phyloP scores from a whole-genome alignment of 2,329 filamentous ascomycete genomes.

The Calonectria naviculata region DNA sequence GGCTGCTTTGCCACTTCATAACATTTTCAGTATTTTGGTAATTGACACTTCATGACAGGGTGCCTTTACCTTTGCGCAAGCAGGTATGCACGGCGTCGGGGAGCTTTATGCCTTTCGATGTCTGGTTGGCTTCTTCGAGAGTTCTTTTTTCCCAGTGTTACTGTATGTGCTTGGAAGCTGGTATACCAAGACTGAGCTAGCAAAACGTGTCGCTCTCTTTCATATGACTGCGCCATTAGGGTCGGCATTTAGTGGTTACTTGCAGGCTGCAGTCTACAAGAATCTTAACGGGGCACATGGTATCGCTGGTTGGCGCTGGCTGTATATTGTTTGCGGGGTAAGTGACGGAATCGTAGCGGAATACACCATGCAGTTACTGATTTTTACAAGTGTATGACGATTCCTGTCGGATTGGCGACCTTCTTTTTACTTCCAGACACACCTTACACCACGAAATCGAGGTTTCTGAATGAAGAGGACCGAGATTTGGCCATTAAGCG shows the following conservation, averaged over 20 bases:
- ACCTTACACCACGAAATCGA: background rate
- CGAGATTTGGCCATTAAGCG: background rate
- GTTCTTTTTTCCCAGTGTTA: slow-evolving; percentile 16
- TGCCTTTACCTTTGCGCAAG: background rate
- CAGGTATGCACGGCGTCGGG: background rate
- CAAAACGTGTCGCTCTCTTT: slow-evolving; percentile 18
- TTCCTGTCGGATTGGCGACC: background rate
- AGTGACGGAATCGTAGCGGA: background rate
- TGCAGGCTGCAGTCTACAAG: slow-evolving; percentile 6
- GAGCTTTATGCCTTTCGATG: slow-evolving; percentile 17
- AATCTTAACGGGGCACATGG: slow-evolving; percentile 2
- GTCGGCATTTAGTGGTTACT: slow-evolving; percentile 7
- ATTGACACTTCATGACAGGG: background rate
- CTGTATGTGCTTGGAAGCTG: slow-evolving; percentile 18
- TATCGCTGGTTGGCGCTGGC: background rate
- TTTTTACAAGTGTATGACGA: background rate
- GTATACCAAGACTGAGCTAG: slow-evolving; percentile 23
- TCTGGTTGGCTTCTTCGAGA: slow-evolving; percentile 18
- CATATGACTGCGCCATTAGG: slow-evolving; percentile 41
- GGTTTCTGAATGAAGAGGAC: background rate
- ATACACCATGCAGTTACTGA: background rate
- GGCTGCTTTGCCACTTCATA: too few relatives aligned
- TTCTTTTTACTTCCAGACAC: background rate
- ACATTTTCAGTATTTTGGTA: too few relatives aligned
- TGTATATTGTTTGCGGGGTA: background rate